A percentile compares a stretch with the other conserved stretches of the same genome.
These are phyloP conservation scores for Pseudogymnoascus sp. DNA, from an alignment of 2,329 filamentous ascomycete genomes.

Conservation along the genomic window DNA sequence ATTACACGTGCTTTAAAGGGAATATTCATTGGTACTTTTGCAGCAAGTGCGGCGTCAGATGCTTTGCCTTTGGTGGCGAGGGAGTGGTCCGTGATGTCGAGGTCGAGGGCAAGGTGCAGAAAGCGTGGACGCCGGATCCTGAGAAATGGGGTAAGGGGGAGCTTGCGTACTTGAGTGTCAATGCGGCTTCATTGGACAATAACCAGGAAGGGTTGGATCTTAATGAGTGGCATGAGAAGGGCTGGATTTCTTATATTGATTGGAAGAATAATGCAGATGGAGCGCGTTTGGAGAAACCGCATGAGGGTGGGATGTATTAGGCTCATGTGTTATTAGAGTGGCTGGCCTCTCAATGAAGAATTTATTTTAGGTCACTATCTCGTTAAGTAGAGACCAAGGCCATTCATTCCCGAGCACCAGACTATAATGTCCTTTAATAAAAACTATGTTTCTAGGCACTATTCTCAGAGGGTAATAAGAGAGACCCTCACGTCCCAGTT, in stretches of 20 bases:
- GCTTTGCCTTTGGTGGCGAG: constrained; percentile 34
- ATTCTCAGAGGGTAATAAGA: too few species aligned
- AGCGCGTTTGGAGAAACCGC: constrained; percentile 17
- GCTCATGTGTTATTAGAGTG: not conserved
- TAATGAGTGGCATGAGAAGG: constrained; percentile 31
- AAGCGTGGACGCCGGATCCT: constrained; percentile 28
- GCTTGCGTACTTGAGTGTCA: constrained; percentile 32
- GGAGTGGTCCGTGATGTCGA: constrained; percentile 24
- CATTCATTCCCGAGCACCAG: too few species aligned
- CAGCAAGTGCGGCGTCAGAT: constrained; percentile 37
- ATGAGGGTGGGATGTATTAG: constrained; percentile 24
- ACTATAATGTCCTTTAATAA: too few species aligned
- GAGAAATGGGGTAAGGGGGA: constrained; percentile 24
- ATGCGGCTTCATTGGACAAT: constrained; percentile 32
- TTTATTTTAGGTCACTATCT: not conserved
- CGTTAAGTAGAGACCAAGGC: too few species aligned
- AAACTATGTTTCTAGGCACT: too few species aligned
- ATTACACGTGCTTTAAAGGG: constrained; percentile 33
- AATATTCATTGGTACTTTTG: constrained; percentile 39
- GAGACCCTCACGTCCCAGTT: too few species aligned
- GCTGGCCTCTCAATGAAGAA: not conserved
- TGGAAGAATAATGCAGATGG: constrained; percentile 13
- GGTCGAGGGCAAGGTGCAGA: constrained; percentile 14
- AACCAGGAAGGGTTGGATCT: constrained; percentile 33
- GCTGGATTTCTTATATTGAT: constrained; percentile 27